These are phyloP conservation scores for Astraeus odoratus DNA, from an alignment of 768 basidiomycete species.

Conservation along the genomic window DNA sequence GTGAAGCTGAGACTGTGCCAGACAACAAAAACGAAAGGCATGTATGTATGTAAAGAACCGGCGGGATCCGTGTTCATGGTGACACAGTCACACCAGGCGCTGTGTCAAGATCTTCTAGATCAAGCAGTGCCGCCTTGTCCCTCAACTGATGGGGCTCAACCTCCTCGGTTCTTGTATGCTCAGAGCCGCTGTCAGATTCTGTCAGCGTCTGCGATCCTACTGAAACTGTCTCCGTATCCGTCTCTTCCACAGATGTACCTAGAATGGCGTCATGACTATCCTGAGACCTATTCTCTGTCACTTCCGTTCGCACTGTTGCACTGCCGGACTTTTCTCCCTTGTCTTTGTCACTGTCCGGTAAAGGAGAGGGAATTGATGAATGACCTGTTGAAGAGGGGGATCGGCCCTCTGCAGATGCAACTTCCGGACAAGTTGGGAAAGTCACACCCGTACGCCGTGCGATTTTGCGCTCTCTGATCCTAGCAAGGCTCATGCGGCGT, in stretches of 20 bases:
- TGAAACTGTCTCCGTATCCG: constrained; percentile 16
- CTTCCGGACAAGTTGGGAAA: constrained; percentile 9
- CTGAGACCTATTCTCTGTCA: background rate
- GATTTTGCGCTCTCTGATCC: constrained; percentile 26
- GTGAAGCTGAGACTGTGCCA: no score
- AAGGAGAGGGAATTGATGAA: constrained; percentile 17
- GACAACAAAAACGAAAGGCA: no score
- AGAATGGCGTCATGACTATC: constrained; percentile 3
- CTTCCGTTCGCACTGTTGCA: constrained; percentile 1
- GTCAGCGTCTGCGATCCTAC: constrained; percentile 19
- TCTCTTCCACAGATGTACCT: constrained; percentile 9
- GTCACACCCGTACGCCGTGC: constrained; percentile 26
- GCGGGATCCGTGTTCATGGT: background rate
- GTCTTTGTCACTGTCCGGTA: constrained; percentile 28
- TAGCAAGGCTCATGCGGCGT: constrained; percentile 25
- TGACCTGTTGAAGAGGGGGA: constrained; percentile 15
- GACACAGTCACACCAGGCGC: constrained; percentile 1
- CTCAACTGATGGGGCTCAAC: constrained; percentile 18
- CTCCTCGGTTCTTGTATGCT: constrained; percentile 20
- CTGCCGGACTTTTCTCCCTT: constrained; percentile 12
- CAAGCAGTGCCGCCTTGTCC: constrained; percentile 20
- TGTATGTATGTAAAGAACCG: background rate
- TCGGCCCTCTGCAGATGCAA: constrained; percentile 9
- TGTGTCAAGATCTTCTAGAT: constrained; percentile 20
- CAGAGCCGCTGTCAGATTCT: constrained; percentile 22